Evolutionary conservation across 805 yeast species (phyloP).

Genomic region (Teunomyces tritomae): DNA sequence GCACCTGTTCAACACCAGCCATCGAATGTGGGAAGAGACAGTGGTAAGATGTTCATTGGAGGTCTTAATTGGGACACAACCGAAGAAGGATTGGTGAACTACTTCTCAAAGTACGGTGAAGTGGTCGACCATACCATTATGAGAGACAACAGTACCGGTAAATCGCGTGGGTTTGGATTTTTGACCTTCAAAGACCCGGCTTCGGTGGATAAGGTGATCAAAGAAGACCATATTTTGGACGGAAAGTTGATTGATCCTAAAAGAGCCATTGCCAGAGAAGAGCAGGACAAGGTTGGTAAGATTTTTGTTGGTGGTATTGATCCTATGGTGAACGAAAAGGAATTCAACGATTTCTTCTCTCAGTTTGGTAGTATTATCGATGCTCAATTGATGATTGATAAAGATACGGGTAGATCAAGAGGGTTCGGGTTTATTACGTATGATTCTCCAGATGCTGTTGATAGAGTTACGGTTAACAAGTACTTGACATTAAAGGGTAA

Average conservation of each 20-base stretch:
- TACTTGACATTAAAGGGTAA: conserved; percentile 83
- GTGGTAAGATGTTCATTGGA: conserved; percentile 92
- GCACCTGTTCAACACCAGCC: conserved; percentile 16
- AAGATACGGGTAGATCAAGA: conserved; percentile 94
- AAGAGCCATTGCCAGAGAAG: conserved; percentile 95
- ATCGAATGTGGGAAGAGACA: conserved; percentile 49
- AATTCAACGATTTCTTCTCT: conserved; percentile 80
- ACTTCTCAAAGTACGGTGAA: conserved; percentile 86
- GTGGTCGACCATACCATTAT: conserved; percentile 85
- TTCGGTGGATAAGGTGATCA: conserved; percentile 83
- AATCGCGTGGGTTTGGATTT: conserved; percentile 94
- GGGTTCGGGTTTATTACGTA: conserved; percentile 97
- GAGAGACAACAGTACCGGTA: conserved; percentile 84
- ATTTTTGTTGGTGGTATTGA: conserved; percentile 97
- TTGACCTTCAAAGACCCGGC: conserved; percentile 79
- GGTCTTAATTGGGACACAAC: conserved; percentile 98
- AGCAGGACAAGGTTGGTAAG: conserved; percentile 94
- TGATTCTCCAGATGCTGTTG: conserved; percentile 93
- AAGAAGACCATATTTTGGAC: conserved; percentile 83
- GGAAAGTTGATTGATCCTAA: conserved; percentile 97
- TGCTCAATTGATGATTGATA: conserved; percentile 95
- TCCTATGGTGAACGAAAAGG: conserved; percentile 87
- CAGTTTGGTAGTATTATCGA: conserved; percentile 90
- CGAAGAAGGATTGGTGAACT: conserved; percentile 78
- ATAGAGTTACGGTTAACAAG: conserved; percentile 77